Evolutionary conservation across 73 alveolate species (phyloP).

Genomic region (Symbiodinium pilosum): DNA sequence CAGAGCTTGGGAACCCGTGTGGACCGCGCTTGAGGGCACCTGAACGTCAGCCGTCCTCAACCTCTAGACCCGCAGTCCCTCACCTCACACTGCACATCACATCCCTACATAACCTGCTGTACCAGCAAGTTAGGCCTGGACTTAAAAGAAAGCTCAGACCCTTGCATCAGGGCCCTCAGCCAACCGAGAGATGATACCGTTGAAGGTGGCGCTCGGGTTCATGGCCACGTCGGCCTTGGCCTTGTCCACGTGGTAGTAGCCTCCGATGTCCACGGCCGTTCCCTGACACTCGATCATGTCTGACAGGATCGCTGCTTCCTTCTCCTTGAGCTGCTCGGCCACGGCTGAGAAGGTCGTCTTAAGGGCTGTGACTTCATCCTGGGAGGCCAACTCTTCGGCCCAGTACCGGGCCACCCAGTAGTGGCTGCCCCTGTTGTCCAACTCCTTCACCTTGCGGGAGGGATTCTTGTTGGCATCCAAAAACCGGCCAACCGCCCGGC

Average conservation of each 20-base stretch:
- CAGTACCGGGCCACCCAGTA: conserved; percentile 86
- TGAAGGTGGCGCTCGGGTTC: conserved; percentile 81
- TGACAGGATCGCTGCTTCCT: neutral
- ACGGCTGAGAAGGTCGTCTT: neutral
- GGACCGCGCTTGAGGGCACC: too few species aligned
- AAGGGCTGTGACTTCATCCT: neutral
- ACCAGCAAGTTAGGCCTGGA: too few species aligned
- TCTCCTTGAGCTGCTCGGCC: neutral
- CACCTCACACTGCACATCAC: too few species aligned
- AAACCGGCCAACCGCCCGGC: conserved; percentile 63
- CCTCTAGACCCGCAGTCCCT: too few species aligned
- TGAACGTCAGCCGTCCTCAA: too few species aligned
- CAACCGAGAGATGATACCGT: conserved; percentile 32
- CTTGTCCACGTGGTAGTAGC: conserved; percentile 85
- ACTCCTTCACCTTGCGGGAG: conserved; percentile 88
- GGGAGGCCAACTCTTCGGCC: conserved; percentile 84
- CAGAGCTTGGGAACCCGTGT: too few species aligned
- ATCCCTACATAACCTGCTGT: too few species aligned
- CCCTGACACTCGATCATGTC: conserved; percentile 89
- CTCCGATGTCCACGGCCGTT: conserved; percentile 62
- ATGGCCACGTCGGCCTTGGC: conserved; percentile 76
- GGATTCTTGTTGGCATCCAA: conserved; percentile 93
- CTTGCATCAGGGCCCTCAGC: conserved; percentile 3
- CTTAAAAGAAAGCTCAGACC: neutral
- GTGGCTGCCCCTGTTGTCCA: conserved; percentile 94